Percentiles rank a stretch among this genome's conserved stretches.
Conservation (phyloP, 2,329 filamentous ascomycete species). For the Aspergillus sergii region DNA sequence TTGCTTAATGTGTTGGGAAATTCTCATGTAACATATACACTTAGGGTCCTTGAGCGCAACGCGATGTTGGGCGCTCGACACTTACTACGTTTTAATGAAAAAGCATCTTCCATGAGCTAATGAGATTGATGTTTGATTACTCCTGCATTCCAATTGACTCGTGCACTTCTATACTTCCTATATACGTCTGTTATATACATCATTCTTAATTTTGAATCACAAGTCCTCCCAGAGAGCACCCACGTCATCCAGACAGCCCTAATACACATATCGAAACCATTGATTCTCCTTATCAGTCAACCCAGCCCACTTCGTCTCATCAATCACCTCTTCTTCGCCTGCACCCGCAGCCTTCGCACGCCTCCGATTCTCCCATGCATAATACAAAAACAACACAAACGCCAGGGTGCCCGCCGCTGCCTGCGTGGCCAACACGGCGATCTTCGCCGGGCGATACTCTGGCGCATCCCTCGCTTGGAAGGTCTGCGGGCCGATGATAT, state of each 20-base stretch:
- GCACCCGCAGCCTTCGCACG: constrained; percentile 20
- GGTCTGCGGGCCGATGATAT: constrained; percentile 39
- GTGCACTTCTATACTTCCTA: background rate
- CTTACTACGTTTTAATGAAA: constrained; percentile 5
- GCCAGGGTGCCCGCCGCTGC: constrained; percentile 33
- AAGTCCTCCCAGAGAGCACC: background rate
- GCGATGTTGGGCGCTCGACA: background rate
- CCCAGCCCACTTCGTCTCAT: constrained; percentile 34
- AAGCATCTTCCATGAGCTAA: background rate
- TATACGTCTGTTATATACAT: background rate
- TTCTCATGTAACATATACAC: constrained; percentile 4
- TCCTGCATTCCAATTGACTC: background rate
- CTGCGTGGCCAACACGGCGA: constrained; percentile 44
- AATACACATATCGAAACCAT: constrained; percentile 39
- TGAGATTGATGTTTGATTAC: background rate
- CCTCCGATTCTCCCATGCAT: constrained; percentile 35
- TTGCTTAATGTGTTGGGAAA: background rate
- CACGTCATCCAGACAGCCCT: constrained; percentile 1
- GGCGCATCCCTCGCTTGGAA: constrained; percentile 43
- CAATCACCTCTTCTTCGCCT: constrained; percentile 18
- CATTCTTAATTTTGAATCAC: background rate
- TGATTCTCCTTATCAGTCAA: constrained; percentile 39
- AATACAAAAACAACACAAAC: constrained; percentile 31
- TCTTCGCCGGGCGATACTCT: constrained; percentile 45
- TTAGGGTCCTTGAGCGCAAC: background rate